Percentiles rank a stretch among this genome's conserved stretches.
Conservation (phyloP, 495 filamentous ascomycete species). For the Annulohypoxylon maeteangense region DNA sequence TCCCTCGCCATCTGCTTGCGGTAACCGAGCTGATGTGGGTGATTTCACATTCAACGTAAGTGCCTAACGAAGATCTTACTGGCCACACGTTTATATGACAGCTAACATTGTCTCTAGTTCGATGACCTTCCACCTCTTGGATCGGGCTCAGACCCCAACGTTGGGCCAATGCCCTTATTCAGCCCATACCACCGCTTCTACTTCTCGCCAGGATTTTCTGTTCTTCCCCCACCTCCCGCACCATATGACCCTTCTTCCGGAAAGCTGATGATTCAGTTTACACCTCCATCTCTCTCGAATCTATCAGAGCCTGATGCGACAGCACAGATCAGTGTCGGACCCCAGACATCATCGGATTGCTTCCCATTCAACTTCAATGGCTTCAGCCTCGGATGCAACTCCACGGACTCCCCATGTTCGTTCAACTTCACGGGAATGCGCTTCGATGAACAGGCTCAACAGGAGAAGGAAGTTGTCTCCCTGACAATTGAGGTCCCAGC, state of each 20-base stretch:
- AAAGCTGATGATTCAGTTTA: conserved; percentile 51
- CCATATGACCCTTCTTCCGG: conserved; percentile 54
- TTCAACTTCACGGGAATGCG: conserved; percentile 54
- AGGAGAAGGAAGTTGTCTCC: conserved; percentile 28
- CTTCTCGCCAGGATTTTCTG: conserved; percentile 53
- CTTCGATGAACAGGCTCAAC: conserved; percentile 37
- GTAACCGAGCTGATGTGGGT: conserved; percentile 45
- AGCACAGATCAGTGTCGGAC: conserved; percentile 52
- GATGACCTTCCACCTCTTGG: conserved; percentile 52
- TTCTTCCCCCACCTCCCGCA: conserved; percentile 39
- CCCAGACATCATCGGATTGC: conserved; percentile 48
- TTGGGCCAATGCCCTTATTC: conserved; percentile 46
- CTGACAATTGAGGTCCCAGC: conserved; percentile 48
- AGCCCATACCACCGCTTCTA: conserved; percentile 57
- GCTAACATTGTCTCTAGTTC: conserved; percentile 47
- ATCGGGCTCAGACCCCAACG: conserved; percentile 35
- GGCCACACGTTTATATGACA: background rate
- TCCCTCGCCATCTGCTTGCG: conserved; percentile 43
- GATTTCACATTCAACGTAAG: conserved; percentile 46
- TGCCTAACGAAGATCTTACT: background rate
- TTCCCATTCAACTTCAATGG: conserved; percentile 57
- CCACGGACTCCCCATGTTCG: conserved; percentile 47
- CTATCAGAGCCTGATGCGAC: conserved; percentile 24
- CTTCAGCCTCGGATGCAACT: conserved; percentile 55
- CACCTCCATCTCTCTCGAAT: conserved; percentile 45